Evolutionary conservation across 140 eudicot genomes (phyloP).

Genomic region (Ambrosia hybrid): DNA sequence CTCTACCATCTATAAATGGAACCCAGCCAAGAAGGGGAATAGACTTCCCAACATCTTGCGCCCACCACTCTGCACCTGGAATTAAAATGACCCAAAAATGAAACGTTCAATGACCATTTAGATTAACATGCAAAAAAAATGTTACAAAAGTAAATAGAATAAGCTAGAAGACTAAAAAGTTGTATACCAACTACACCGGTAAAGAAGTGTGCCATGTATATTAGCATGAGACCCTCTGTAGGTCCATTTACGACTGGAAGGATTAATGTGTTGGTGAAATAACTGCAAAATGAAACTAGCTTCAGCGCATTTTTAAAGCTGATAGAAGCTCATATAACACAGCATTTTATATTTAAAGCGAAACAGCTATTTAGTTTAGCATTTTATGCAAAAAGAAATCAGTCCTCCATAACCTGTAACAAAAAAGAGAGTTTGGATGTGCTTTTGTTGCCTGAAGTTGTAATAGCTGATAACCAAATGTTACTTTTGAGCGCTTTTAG

Average conservation of each 20-base stretch:
- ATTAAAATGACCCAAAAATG: conserved; percentile 9
- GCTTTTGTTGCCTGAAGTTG: too few relatives aligned
- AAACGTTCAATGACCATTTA: background rate
- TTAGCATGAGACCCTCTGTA: conserved; percentile 94
- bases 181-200: conserved; percentile 83
- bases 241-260: conserved; percentile 96
- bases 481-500: too few relatives aligned
- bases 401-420: too few relatives aligned
- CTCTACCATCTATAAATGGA: conserved; percentile 68
- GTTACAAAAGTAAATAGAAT: background rate
- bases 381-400: too few relatives aligned
- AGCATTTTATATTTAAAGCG: too few relatives aligned
- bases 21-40: conserved; percentile 80
- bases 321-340: too few relatives aligned
- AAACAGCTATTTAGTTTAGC: too few relatives aligned
- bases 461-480: too few relatives aligned
- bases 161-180: conserved; percentile 10
- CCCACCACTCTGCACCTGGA: conserved; percentile 98
- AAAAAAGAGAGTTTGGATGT: too few relatives aligned
- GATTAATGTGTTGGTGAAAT: conserved; percentile 86
- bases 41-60: conserved; percentile 76
- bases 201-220: conserved; percentile 69
- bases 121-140: background rate
- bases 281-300: conserved; percentile 51
- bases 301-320: background rate